phyloP scores from a whole-genome alignment of 768 basidiomycete species.

The Gymnopilus dilepis region DNA sequence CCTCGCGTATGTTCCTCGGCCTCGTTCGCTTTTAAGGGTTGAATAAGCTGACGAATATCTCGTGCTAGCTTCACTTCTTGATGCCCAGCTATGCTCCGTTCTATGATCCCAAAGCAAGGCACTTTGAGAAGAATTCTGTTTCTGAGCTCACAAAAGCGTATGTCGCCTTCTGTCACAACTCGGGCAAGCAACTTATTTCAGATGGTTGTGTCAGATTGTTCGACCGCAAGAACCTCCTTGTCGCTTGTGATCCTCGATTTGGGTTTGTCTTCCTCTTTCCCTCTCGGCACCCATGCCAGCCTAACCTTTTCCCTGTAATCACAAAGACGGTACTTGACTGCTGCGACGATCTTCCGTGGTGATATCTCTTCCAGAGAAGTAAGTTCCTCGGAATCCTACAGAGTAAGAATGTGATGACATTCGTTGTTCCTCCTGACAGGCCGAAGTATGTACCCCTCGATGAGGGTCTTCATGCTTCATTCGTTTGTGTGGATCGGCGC shows the following conservation, averaged over 20 bases:
- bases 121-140: conserved; percentile 65
- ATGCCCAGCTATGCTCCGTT: conserved; percentile 96
- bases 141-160: conserved; percentile 79
- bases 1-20: conserved; percentile 67
- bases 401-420: conserved; percentile 39
- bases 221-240: conserved; percentile 79
- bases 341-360: conserved; percentile 88
- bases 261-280: conserved; percentile 51
- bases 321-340: conserved; percentile 80
- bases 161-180: conserved; percentile 22
- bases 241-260: conserved; percentile 80
- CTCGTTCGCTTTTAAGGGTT: not conserved
- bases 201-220: conserved; percentile 60
- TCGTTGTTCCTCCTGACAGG: conserved; percentile 42
- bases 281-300: not conserved
- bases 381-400: conserved; percentile 34
- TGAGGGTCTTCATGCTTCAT: conserved; percentile 24
- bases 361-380: conserved; percentile 83
- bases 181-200: not conserved
- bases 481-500: conserved; percentile 15
- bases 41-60: not conserved
- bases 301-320: conserved; percentile 7
- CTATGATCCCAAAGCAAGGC: conserved; percentile 63
- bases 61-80: conserved; percentile 88
- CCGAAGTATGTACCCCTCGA: conserved; percentile 49